Conservation (phyloP, 2,329 filamentous ascomycete genomes). For the Beauveria australis region DNA sequence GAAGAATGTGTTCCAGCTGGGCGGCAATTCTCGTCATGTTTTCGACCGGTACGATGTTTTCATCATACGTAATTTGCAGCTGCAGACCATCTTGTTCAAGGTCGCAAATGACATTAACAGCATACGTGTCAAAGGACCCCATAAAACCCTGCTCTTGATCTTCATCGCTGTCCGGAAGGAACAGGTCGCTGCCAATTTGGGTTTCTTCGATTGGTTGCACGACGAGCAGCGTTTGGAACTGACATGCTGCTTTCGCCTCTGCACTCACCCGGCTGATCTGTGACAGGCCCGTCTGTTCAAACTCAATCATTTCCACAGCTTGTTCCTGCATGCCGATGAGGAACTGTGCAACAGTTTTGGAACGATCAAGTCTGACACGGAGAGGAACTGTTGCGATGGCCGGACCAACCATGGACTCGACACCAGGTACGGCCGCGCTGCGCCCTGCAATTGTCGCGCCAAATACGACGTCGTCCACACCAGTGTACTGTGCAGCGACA, state of each 20-base stretch:
- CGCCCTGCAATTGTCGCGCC: conserved; percentile 12
- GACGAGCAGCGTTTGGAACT: conserved; percentile 18
- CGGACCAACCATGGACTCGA: conserved; percentile 13
- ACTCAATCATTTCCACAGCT: background rate
- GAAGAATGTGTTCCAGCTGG: conserved; percentile 7
- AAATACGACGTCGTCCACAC: conserved; percentile 11
- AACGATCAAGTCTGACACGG: conserved; percentile 1
- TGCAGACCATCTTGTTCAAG: conserved; percentile 1
- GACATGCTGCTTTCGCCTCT: conserved; percentile 12
- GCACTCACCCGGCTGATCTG: conserved; percentile 11
- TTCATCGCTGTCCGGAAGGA: background rate
- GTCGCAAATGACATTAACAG: background rate
- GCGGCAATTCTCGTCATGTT: background rate
- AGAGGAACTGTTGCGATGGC: conserved; percentile 20
- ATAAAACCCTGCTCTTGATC: background rate
- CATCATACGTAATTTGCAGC: background rate
- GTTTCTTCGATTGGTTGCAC: conserved; percentile 4
- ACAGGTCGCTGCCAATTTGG: background rate
- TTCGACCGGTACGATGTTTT: background rate
- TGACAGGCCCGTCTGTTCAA: conserved; percentile 12
- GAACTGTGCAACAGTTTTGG: conserved; percentile 10
- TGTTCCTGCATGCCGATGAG: conserved; percentile 15
- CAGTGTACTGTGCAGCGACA: conserved; percentile 9
- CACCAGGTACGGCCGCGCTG: conserved; percentile 9
- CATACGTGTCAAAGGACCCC: conserved; percentile 1